phyloP scores from a whole-genome alignment of 768 basidiomycete genomes.

The Boletales sp. region DNA sequence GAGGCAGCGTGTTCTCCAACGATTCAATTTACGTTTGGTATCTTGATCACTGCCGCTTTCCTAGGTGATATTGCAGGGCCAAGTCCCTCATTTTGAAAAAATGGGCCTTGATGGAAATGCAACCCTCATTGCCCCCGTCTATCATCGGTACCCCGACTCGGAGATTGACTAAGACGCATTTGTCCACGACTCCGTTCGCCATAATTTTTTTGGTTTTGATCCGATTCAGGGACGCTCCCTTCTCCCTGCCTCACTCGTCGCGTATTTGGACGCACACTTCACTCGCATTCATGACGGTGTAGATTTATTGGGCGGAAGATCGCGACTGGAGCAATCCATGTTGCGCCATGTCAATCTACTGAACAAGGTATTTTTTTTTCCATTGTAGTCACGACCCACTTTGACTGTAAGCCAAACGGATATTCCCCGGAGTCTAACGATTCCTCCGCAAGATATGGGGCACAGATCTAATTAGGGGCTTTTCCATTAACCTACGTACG shows the following conservation, averaged over 20 bases:
- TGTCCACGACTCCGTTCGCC: slow-evolving; percentile 6
- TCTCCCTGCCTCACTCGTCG: slow-evolving; percentile 4
- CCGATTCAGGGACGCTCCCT: slow-evolving; percentile 24
- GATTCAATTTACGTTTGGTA: slow-evolving; percentile 22
- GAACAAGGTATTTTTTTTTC: slow-evolving; percentile 7
- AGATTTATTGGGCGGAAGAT: slow-evolving; percentile 13
- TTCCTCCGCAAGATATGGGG: slow-evolving; percentile 18
- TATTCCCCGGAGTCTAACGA: slow-evolving; percentile 1
- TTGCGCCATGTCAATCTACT: slow-evolving; percentile 7
- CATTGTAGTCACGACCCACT: slow-evolving; percentile 10
- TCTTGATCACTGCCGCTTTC: slow-evolving; percentile 10
- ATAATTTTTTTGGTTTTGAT: slow-evolving; percentile 19
- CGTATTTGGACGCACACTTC: slow-evolving; percentile 5
- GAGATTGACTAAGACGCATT: slow-evolving; percentile 10
- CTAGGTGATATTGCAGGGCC: slow-evolving; percentile 10
- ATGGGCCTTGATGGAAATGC: slow-evolving; percentile 1
- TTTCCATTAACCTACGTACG: neutral
- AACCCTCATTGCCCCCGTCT: neutral
- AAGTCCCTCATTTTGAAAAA: slow-evolving; percentile 11
- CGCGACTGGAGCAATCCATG: slow-evolving; percentile 4
- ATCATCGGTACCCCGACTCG: neutral
- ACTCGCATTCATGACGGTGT: slow-evolving; percentile 6
- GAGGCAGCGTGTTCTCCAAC: slow-evolving; percentile 19
- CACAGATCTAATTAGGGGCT: slow-evolving; percentile 14
- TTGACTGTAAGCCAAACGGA: slow-evolving; percentile 13